Evolutionary conservation across 2,329 filamentous ascomycete genomes (phyloP).

Genomic region (Dactylellina cionopaga): DNA sequence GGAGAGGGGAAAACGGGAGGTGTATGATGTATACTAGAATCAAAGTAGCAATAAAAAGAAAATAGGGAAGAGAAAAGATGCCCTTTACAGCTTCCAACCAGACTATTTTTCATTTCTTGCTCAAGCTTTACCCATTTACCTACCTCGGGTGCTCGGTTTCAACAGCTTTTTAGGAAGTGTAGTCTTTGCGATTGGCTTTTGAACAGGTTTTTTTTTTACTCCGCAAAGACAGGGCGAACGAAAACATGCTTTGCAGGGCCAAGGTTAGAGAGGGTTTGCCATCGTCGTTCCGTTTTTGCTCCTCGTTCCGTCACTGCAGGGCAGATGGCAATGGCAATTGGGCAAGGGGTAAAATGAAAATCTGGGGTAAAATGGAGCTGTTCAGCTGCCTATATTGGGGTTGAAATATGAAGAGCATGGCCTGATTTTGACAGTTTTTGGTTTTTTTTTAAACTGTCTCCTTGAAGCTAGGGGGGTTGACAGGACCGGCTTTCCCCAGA

Average conservation of each 20-base stretch:
- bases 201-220: too few relatives aligned
- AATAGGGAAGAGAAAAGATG: conserved; percentile 16
- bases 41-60: conserved; percentile 16
- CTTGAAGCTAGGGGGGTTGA: background rate
- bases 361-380: conserved; percentile 12
- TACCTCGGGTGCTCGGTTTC: too few relatives aligned
- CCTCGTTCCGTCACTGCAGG: background rate
- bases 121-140: too few relatives aligned
- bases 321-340: conserved; percentile 8
- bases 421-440: background rate
- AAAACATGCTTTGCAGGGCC: background rate
- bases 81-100: background rate
- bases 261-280: background rate
- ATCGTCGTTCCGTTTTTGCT: background rate
- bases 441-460: too few relatives aligned
- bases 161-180: too few relatives aligned
- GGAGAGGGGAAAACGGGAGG: conserved; percentile 9
- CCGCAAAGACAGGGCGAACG: background rate
- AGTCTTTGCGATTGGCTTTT: too few relatives aligned
- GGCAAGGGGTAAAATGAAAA: background rate
- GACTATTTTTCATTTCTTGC: too few relatives aligned
- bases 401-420: background rate
- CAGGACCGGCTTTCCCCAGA: conserved; percentile 9
- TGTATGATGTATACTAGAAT: conserved; percentile 44
- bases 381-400: conserved; percentile 3